phyloP scores from a whole-genome alignment of 2,329 filamentous ascomycete species.

The Sporothrix globosa region DNA sequence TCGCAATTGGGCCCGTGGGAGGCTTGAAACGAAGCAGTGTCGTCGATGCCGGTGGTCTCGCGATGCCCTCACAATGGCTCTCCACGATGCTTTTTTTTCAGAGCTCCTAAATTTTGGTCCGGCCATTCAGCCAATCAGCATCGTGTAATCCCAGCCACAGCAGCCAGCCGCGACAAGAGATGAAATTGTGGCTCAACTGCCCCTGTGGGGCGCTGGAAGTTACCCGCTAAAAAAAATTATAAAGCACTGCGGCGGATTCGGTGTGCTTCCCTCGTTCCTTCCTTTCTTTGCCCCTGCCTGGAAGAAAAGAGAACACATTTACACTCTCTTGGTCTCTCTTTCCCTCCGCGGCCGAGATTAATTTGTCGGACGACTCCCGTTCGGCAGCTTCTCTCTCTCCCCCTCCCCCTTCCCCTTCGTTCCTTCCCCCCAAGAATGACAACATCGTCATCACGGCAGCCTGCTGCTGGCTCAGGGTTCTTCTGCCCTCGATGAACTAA shows the following conservation, averaged over 20 bases:
- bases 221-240: slow-evolving; percentile 24
- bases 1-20: slow-evolving; percentile 8
- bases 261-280: slow-evolving; percentile 20
- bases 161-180: neutral
- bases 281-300: slow-evolving; percentile 20
- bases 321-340: slow-evolving; percentile 17
- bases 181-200: neutral
- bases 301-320: slow-evolving; percentile 31
- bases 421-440: slow-evolving; percentile 33
- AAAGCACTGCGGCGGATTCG: slow-evolving; percentile 4
- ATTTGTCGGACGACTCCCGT: neutral
- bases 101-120: slow-evolving; percentile 25
- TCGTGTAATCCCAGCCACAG: neutral
- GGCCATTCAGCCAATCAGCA: slow-evolving; percentile 24
- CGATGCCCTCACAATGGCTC: slow-evolving; percentile 14
- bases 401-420: neutral
- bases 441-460: slow-evolving; percentile 36
- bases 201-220: slow-evolving; percentile 1
- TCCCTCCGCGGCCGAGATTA: neutral
- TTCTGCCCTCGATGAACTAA: slow-evolving; percentile 36
- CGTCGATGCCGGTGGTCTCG: slow-evolving; percentile 24
- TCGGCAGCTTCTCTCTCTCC: neutral
- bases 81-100: slow-evolving; percentile 8
- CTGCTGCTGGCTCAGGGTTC: slow-evolving; percentile 34
- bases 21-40: slow-evolving; percentile 2